These are phyloP conservation scores for Puya raimondii DNA, from an alignment of 176 grass and related monocot genomes.

Conservation along the genomic window DNA sequence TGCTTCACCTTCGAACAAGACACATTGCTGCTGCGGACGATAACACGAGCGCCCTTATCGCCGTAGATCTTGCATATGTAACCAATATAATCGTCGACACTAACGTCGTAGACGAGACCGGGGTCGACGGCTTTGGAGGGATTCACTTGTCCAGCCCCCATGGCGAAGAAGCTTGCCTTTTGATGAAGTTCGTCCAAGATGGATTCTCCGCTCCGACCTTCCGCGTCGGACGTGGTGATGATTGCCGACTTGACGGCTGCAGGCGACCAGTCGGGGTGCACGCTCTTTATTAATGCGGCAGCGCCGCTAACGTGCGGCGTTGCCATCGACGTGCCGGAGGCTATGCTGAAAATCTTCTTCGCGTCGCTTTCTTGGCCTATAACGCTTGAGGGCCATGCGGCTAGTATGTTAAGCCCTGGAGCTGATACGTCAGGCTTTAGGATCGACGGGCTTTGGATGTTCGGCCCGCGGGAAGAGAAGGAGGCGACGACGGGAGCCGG, in stretches of 20 bases:
- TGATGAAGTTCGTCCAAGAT: neutral
- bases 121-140: constrained; percentile 6
- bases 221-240: constrained; percentile 11
- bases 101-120: constrained; percentile 18
- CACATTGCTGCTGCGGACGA: constrained; percentile 34
- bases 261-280: constrained; percentile 8
- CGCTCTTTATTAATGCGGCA: constrained; percentile 2
- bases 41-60: constrained; percentile 31
- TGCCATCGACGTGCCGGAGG: constrained; percentile 25
- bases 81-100: neutral
- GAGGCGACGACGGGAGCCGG: neutral
- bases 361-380: neutral
- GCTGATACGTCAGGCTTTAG: constrained; percentile 12
- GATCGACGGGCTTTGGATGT: neutral
- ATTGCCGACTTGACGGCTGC: constrained; percentile 17
- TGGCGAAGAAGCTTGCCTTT: constrained; percentile 1
- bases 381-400: constrained; percentile 7
- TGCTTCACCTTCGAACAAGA: constrained; percentile 9
- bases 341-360: constrained; percentile 6
- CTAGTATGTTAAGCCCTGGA: constrained; percentile 14
- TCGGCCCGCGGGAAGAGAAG: constrained; percentile 20
- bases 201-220: neutral
- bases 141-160: constrained; percentile 13
- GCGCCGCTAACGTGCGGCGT: constrained; percentile 13
- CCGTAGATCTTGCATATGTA: constrained; percentile 28